Percentiles rank a stretch among this genome's conserved stretches.
These are phyloP conservation scores for Candida multigemmis DNA, from an alignment of 805 yeast species.

Conservation along the genomic window DNA sequence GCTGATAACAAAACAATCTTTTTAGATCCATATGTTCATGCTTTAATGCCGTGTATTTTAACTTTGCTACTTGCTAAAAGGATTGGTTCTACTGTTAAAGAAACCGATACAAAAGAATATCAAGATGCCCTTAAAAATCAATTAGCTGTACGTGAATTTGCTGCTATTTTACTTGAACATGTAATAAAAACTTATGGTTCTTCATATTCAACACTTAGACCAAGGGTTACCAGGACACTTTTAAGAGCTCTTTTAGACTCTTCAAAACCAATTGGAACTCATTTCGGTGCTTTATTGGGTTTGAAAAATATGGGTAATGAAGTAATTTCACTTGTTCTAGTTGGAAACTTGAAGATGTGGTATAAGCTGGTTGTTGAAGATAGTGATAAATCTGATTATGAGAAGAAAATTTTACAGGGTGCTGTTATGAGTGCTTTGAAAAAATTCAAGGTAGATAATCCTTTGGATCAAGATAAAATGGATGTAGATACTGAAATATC, in stretches of 20 bases:
- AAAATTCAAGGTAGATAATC: slow-evolving; percentile 28
- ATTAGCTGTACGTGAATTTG: slow-evolving; percentile 73
- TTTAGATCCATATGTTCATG: slow-evolving; percentile 92
- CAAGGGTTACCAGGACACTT: slow-evolving; percentile 88
- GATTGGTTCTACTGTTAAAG: slow-evolving; percentile 50
- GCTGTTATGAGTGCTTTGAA: slow-evolving; percentile 48
- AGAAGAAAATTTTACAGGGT: slow-evolving; percentile 36
- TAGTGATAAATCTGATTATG: slow-evolving; percentile 28
- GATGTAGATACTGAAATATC: slow-evolving; percentile 24
- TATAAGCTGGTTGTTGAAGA: slow-evolving; percentile 44
- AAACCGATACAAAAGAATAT: slow-evolving; percentile 17
- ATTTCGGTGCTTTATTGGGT: slow-evolving; percentile 86
- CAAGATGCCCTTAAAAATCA: slow-evolving; percentile 24
- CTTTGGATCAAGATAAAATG: slow-evolving; percentile 14
- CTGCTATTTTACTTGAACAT: slow-evolving; percentile 73
- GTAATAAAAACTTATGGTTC: slow-evolving; percentile 76
- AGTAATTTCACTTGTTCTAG: slow-evolving; percentile 71
- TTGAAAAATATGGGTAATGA: slow-evolving; percentile 78
- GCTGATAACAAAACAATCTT: slow-evolving; percentile 77
- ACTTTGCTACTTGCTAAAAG: slow-evolving; percentile 84
- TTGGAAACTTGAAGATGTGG: slow-evolving; percentile 86
- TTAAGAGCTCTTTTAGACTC: slow-evolving; percentile 85
- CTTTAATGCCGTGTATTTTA: slow-evolving; percentile 91
- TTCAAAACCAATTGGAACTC: slow-evolving; percentile 77
- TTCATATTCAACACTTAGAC: slow-evolving; percentile 80